phyloP scores from a whole-genome alignment of 345 rosid species.

The Microcos paniculata region DNA sequence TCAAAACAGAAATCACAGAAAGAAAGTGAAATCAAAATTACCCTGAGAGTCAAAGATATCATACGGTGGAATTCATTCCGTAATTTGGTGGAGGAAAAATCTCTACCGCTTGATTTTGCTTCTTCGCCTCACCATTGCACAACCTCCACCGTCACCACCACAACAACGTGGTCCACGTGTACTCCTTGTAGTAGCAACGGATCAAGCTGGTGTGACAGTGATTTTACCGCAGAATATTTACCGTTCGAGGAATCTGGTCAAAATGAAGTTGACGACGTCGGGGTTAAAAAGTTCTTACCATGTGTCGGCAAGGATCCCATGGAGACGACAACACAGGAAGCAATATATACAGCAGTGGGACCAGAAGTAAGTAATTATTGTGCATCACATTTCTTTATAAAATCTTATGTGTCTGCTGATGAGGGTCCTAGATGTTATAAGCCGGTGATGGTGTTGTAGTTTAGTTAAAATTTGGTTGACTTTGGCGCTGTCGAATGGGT shows the following conservation, averaged over 20 bases:
- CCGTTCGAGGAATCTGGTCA: constrained; percentile 34
- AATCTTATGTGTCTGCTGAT: constrained; percentile 37
- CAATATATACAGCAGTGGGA: constrained; percentile 35
- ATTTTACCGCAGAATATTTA: constrained; percentile 63
- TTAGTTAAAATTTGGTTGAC: constrained; percentile 26
- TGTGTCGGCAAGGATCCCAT: constrained; percentile 52
- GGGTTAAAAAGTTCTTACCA: constrained; percentile 28
- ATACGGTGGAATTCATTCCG: constrained; percentile 81
- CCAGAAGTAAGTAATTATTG: constrained; percentile 47
- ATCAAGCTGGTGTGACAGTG: constrained; percentile 90
- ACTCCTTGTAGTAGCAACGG: constrained; percentile 39
- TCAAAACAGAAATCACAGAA: constrained; percentile 23
- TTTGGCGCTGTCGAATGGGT: neutral
- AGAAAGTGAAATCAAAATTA: constrained; percentile 15
- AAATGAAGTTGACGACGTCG: constrained; percentile 12
- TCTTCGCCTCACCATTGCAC: constrained; percentile 34
- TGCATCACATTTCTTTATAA: constrained; percentile 23
- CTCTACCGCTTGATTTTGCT: constrained; percentile 23
- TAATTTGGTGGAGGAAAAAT: constrained; percentile 48
- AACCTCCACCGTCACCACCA: constrained; percentile 23
- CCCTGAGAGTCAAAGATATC: constrained; percentile 68
- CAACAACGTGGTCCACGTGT: constrained; percentile 39
- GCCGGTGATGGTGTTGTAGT: constrained; percentile 21
- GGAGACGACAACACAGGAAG: constrained; percentile 30
- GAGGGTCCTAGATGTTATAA: constrained; percentile 26